Percentiles rank a stretch among this genome's conserved stretches.
These are phyloP conservation scores for Lodderomyces elongisporus DNA, from an alignment of 1,139 yeast genomes.

Conservation along the genomic window DNA sequence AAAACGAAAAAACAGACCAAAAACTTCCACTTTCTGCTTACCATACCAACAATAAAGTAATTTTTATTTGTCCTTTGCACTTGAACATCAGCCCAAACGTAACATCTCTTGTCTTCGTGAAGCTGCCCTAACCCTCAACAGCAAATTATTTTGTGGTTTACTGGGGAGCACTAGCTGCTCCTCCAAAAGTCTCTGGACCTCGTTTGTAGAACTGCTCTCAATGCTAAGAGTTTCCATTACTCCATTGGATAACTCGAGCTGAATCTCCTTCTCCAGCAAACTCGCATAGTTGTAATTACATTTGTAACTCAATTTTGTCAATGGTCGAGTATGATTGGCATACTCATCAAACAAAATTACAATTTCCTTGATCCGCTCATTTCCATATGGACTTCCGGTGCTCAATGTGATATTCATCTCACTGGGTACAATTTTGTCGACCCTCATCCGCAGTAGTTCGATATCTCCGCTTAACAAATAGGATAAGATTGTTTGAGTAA, in stretches of 20 bases:
- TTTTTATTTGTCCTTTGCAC: too few relatives aligned
- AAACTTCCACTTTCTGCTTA: too few relatives aligned
- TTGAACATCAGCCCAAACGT: neutral
- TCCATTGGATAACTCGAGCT: conserved; percentile 1
- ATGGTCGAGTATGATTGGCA: neutral
- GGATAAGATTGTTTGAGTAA: conserved; percentile 32
- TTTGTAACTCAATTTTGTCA: neutral
- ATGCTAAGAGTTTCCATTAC: neutral
- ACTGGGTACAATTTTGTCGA: too few relatives aligned
- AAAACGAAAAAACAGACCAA: too few relatives aligned
- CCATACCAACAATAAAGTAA: too few relatives aligned
- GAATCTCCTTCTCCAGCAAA: neutral
- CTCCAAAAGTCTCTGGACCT: conserved; percentile 1
- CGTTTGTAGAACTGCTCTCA: neutral
- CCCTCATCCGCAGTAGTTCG: conserved; percentile 4
- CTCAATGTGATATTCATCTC: too few relatives aligned
- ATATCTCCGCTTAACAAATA: conserved; percentile 14
- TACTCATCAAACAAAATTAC: neutral
- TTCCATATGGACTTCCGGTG: too few relatives aligned
- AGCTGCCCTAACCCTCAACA: conserved; percentile 1
- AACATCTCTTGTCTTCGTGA: neutral
- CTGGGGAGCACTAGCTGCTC: conserved; percentile 1
- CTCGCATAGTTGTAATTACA: neutral
- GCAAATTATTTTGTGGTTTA: conserved; percentile 2
- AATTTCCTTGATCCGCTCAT: too few relatives aligned